phyloP scores from a whole-genome alignment of 768 basidiomycete genomes.

The Austroboletus festivus region DNA sequence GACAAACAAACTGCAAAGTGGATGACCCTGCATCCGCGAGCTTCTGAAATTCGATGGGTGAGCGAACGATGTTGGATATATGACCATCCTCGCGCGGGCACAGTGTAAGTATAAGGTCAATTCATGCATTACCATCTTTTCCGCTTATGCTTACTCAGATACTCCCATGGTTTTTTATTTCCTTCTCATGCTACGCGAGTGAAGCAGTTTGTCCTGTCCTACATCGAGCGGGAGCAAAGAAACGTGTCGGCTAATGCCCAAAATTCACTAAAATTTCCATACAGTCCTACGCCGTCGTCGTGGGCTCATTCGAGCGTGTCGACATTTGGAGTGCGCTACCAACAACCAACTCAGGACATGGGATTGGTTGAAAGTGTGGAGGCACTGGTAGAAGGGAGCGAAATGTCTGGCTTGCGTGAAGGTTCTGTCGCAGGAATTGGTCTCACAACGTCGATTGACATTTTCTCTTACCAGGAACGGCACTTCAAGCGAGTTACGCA shows the following conservation, averaged over 20 bases:
- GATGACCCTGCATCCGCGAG: constrained; percentile 84
- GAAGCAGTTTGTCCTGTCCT: constrained; percentile 50
- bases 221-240: constrained; percentile 44
- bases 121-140: background rate
- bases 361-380: constrained; percentile 74
- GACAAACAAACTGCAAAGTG: constrained; percentile 92
- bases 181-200: constrained; percentile 81
- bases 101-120: constrained; percentile 60
- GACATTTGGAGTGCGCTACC: constrained; percentile 76
- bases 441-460: constrained; percentile 1
- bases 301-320: constrained; percentile 86
- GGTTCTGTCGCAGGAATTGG: constrained; percentile 35
- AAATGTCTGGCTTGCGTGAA: constrained; percentile 70
- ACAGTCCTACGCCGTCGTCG: constrained; percentile 46
- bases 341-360: constrained; percentile 63
- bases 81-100: constrained; percentile 92
- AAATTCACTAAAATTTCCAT: constrained; percentile 17
- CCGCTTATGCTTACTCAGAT: constrained; percentile 43
- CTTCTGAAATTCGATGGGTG: constrained; percentile 79
- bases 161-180: constrained; percentile 93
- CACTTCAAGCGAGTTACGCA: constrained; percentile 58
- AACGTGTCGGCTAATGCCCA: constrained; percentile 33
- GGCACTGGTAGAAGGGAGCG: constrained; percentile 89
- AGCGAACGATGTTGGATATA: constrained; percentile 97
- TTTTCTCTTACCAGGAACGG: constrained; percentile 41